Evolutionary conservation across 2,329 filamentous ascomycete species (phyloP).

Genomic region (Colletotrichum brevisporum): DNA sequence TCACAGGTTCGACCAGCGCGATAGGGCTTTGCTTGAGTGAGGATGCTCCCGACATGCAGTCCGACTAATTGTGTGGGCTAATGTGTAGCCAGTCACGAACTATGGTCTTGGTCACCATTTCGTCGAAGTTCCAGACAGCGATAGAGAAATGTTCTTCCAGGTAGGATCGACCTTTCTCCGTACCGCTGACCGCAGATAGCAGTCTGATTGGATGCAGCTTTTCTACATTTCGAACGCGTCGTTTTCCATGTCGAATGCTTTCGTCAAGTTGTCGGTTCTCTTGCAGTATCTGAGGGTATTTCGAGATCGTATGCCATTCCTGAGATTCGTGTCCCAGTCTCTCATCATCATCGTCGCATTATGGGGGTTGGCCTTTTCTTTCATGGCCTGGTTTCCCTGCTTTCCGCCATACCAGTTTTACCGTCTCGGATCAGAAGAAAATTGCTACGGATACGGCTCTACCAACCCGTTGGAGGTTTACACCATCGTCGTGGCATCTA

Average conservation of each 20-base stretch:
- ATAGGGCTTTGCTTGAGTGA: constrained; percentile 24
- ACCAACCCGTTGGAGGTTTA: constrained; percentile 19
- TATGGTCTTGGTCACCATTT: constrained; percentile 23
- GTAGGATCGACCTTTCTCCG: not conserved
- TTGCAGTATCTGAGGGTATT: constrained; percentile 30
- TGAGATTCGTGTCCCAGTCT: not conserved
- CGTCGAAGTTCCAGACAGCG: constrained; percentile 12
- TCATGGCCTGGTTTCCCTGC: constrained; percentile 35
- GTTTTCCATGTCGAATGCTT: constrained; percentile 16
- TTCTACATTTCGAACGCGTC: constrained; percentile 31
- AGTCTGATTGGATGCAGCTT: constrained; percentile 14
- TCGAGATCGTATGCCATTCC: not conserved
- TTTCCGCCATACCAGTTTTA: constrained; percentile 27
- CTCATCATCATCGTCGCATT: constrained; percentile 10
- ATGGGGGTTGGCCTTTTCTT: constrained; percentile 19
- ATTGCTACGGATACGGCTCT: constrained; percentile 31
- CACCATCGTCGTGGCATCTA: constrained; percentile 6
- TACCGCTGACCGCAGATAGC: no score
- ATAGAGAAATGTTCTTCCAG: constrained; percentile 29
- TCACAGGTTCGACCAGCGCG: constrained; percentile 14
- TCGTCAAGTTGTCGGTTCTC: constrained; percentile 13
- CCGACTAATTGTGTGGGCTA: not conserved
- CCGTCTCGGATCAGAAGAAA: constrained; percentile 8
- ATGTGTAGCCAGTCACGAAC: not conserved
- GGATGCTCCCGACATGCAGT: not conserved